These are phyloP conservation scores for Nothophytophthora sp. DNA, from an alignment of 352 stramenopile species.

Conservation along the genomic window DNA sequence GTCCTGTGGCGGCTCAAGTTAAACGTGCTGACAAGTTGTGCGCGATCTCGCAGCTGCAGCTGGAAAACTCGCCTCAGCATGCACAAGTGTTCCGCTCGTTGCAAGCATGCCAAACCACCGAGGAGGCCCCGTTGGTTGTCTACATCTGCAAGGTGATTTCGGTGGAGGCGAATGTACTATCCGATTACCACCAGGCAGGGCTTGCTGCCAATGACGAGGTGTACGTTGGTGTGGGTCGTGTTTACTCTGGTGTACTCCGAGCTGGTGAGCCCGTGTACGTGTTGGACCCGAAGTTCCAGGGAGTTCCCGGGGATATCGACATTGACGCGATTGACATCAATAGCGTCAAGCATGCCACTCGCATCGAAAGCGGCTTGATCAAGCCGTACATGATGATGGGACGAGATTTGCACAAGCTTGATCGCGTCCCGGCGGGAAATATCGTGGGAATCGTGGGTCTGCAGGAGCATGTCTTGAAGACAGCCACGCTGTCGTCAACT, in stretches of 20 bases:
- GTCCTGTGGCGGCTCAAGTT: constrained; percentile 68
- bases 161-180: constrained; percentile 85
- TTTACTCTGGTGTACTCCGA: constrained; percentile 88
- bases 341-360: constrained; percentile 59
- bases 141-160: constrained; percentile 95
- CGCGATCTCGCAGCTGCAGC: constrained; percentile 27
- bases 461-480: constrained; percentile 90
- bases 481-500: constrained; percentile 84
- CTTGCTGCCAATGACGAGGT: constrained; percentile 59
- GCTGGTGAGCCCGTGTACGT: constrained; percentile 71
- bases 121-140: constrained; percentile 78
- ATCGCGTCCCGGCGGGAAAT: constrained; percentile 86
- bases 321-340: constrained; percentile 25
- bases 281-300: constrained; percentile 91
- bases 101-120: constrained; percentile 51
- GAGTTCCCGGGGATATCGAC: constrained; percentile 36
- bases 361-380: constrained; percentile 45
- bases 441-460: constrained; percentile 90
- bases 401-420: constrained; percentile 76
- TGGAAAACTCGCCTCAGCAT: constrained; percentile 33
- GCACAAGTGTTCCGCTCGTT: constrained; percentile 50
- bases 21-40: constrained; percentile 78
- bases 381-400: constrained; percentile 95
- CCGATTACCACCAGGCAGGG: constrained; percentile 60
- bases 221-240: constrained; percentile 91